Evolutionary conservation across 768 basidiomycete species (phyloP).

Genomic region (Cantharellus cinnabarinus): DNA sequence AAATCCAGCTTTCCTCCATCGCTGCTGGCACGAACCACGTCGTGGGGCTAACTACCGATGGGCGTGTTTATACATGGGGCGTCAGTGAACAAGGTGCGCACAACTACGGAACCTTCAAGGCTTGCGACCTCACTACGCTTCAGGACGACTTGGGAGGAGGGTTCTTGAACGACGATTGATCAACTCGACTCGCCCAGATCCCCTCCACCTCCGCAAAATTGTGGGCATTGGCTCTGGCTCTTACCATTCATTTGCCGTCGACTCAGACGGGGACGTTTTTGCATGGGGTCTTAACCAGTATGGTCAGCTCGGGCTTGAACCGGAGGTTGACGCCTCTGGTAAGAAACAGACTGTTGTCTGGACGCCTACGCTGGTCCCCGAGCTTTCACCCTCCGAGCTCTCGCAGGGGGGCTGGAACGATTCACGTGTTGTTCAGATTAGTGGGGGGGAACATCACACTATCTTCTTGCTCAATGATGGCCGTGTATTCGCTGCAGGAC

Average conservation of each 20-base stretch:
- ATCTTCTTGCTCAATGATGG: slow-evolving; percentile 73
- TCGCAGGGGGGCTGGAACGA: slow-evolving; percentile 16
- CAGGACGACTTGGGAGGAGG: slow-evolving; percentile 63
- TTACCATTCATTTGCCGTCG: slow-evolving; percentile 81
- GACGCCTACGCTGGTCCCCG: slow-evolving; percentile 35
- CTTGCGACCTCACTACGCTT: no score
- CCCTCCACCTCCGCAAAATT: slow-evolving; percentile 56
- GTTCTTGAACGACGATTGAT: slow-evolving; percentile 76
- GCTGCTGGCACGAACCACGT: slow-evolving; percentile 79
- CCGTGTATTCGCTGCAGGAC: slow-evolving; percentile 70
- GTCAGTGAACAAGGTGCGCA: slow-evolving; percentile 54
- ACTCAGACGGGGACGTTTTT: slow-evolving; percentile 65
- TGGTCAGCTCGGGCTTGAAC: slow-evolving; percentile 37
- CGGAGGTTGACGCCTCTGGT: neutral
- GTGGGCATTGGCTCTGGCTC: slow-evolving; percentile 60
- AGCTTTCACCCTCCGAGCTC: slow-evolving; percentile 40
- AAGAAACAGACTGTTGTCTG: slow-evolving; percentile 24
- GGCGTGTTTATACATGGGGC: slow-evolving; percentile 76
- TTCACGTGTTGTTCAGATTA: slow-evolving; percentile 48
- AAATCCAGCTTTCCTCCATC: slow-evolving; percentile 38
- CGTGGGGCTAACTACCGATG: slow-evolving; percentile 70
- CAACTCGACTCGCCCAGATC: slow-evolving; percentile 75
- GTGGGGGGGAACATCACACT: slow-evolving; percentile 74
- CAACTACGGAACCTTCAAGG: no score
- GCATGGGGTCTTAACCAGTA: slow-evolving; percentile 90